Evolutionary conservation across 2,329 filamentous ascomycete species (phyloP).

Genomic region (Cadophora gregata): DNA sequence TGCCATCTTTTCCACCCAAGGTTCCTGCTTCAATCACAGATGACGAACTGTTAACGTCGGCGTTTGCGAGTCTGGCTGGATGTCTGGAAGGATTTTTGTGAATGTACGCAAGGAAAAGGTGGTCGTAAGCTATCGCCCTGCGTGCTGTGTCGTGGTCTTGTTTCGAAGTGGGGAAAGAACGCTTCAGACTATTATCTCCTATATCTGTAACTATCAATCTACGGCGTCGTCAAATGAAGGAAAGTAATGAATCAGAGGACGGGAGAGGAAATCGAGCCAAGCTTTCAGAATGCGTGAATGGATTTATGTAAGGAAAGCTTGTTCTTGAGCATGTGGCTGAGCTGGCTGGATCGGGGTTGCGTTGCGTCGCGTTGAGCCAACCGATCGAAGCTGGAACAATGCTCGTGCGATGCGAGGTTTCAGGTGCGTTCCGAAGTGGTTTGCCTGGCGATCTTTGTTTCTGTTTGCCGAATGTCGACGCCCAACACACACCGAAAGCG

Average conservation of each 20-base stretch:
- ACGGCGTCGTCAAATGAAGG: slow-evolving; percentile 2
- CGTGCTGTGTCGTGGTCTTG: neutral
- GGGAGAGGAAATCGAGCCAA: slow-evolving; percentile 20
- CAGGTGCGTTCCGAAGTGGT: slow-evolving; percentile 24
- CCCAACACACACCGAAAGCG: too few species aligned
- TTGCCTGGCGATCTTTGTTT: slow-evolving; percentile 14
- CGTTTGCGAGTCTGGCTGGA: neutral
- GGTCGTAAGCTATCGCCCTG: neutral
- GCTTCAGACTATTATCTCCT: slow-evolving; percentile 20
- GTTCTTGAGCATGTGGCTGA: slow-evolving; percentile 9
- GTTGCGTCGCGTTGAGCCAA: slow-evolving; percentile 18
- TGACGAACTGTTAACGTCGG: neutral
- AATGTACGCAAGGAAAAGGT: neutral
- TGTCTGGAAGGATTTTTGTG: neutral
- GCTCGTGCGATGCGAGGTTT: slow-evolving; percentile 31
- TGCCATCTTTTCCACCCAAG: slow-evolving; percentile 22
- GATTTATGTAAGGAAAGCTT: slow-evolving; percentile 19
- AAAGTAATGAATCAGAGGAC: slow-evolving; percentile 13
- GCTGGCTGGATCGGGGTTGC: slow-evolving; percentile 21
- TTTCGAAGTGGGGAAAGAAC: slow-evolving; percentile 11
- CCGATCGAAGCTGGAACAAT: slow-evolving; percentile 28
- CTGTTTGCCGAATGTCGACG: neutral
- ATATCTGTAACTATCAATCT: slow-evolving; percentile 26
- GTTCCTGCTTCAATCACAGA: neutral
- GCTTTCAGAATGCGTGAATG: slow-evolving; percentile 24